Base-by-base conservation (phyloP, 2,329 filamentous ascomycete genomes). In the Trichophaea hybrida region DNA sequence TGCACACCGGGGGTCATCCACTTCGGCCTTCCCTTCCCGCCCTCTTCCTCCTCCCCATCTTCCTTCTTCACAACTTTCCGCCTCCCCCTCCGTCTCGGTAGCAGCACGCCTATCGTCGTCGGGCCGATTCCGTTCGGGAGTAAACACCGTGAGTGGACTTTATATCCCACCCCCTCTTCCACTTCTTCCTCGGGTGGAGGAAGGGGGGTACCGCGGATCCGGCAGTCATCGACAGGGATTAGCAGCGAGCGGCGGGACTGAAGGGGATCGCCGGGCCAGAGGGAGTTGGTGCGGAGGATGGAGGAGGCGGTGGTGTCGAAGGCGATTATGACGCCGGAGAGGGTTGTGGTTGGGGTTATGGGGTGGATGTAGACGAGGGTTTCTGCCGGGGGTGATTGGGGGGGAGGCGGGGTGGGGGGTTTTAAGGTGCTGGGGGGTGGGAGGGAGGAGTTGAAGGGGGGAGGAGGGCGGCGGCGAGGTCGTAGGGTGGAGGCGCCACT, bases 231-330 rank as follows among this genome's bases (percentile, higher is more conserved):
- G 4, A 97, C 88, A 0, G 93, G 93, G 56, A 98, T 75, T 6
- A 90, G 78, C 13, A 98, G 78, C 64, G 81, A 84, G 68, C 87
- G 87, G 61, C 90, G 83, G 52, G 83, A 81, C 71, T 96, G 91
- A 38, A 97, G 85, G 64, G 82, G 88, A 70, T 97, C 93, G 64
- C 89, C 88, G 5, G 89, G 88, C 93, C 93, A 98, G 69, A 98
- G 82, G 8, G 93, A 82, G 71, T 98, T 98, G 43, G 88, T 83
- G 70, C 87, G 93, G 60, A 88, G 80, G 65, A 98, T 83, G 1
- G 85, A 79, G 52, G 90, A 85, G 59, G 89, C 83, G 64, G 86
- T 81, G 71, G 91, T 97, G 68, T 87, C 85, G 72, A 94, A 98
- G 68, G 84, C 86, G 65, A 98, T 83, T 56, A 93, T 85, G 55